Percentiles rank a stretch among this genome's conserved stretches.
phyloP scores from a whole-genome alignment of 2,329 filamentous ascomycete species.

The Sclerotinia subarctica region DNA sequence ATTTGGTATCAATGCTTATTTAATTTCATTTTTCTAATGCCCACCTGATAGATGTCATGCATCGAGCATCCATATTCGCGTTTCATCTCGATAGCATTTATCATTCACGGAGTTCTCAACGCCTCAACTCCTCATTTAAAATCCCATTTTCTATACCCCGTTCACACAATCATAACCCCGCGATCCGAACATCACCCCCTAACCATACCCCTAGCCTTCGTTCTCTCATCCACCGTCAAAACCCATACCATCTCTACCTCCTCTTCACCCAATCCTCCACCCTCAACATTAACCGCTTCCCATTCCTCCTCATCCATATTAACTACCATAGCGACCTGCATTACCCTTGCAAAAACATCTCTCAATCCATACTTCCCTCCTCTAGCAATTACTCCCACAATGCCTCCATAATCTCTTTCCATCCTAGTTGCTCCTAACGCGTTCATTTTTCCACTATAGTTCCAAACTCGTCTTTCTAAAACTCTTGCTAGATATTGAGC shows the following conservation, averaged over 20 bases:
- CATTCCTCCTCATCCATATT: conserved; percentile 97
- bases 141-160: neutral
- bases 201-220: conserved; percentile 67
- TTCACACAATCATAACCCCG: neutral
- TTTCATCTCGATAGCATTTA: neutral
- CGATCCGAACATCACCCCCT: conserved; percentile 22
- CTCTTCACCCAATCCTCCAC: conserved; percentile 41
- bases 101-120: neutral
- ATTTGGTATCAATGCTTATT: conserved; percentile 5
- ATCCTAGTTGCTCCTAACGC: conserved; percentile 78
- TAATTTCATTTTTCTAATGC: neutral
- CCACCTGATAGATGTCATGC: neutral
- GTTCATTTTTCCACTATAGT: conserved; percentile 71
- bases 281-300: conserved; percentile 63
- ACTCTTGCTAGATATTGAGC: conserved; percentile 43
- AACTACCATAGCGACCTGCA: conserved; percentile 79
- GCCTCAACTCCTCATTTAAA: neutral
- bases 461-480: conserved; percentile 84
- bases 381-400: conserved; percentile 64
- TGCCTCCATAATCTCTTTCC: conserved; percentile 77
- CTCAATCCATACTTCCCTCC: conserved; percentile 73
- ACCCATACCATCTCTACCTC: conserved; percentile 70
- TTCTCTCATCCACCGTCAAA: conserved; percentile 69
- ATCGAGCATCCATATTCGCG: neutral
- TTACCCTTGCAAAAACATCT: conserved; percentile 71